phyloP scores from a whole-genome alignment of 129 eudicot species.

The Scalesia atractyloides region DNA sequence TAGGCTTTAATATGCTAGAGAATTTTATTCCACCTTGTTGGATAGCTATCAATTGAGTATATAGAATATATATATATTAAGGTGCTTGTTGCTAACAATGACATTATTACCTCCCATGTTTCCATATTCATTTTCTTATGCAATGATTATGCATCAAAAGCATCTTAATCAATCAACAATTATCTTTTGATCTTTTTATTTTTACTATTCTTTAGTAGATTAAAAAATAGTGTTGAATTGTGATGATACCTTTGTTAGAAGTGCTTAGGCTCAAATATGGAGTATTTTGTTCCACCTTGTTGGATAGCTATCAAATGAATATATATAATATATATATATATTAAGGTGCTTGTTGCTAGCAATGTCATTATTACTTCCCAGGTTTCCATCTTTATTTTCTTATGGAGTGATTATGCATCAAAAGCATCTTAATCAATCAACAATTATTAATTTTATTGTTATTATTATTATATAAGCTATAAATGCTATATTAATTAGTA shows the following conservation, averaged over 20 bases:
- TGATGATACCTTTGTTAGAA: slow-evolving; percentile 36
- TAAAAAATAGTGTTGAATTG: neutral
- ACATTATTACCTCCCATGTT: slow-evolving; percentile 37
- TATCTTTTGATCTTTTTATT: neutral
- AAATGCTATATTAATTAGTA: neutral
- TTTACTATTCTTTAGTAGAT: no score
- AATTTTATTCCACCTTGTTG: slow-evolving; percentile 29
- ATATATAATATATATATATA: slow-evolving; percentile 2
- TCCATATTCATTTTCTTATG: neutral
- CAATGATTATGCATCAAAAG: neutral
- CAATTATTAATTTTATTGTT: neutral
- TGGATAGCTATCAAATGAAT: slow-evolving; percentile 37
- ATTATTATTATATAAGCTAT: neutral
- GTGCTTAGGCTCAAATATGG: slow-evolving; percentile 27
- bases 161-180: slow-evolving; percentile 1
- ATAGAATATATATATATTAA: slow-evolving; percentile 8
- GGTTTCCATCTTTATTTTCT: slow-evolving; percentile 15
- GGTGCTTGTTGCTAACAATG: slow-evolving; percentile 29
- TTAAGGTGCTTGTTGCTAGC: slow-evolving; percentile 29
- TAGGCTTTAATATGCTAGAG: slow-evolving; percentile 23
- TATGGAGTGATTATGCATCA: neutral
- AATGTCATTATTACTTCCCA: slow-evolving; percentile 34
- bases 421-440: neutral
- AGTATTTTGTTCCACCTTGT: slow-evolving; percentile 27
- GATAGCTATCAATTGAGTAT: slow-evolving; percentile 36